These are phyloP conservation scores for Colletotrichum gigasporum DNA, from an alignment of 2,329 filamentous ascomycete genomes.

Conservation along the genomic window DNA sequence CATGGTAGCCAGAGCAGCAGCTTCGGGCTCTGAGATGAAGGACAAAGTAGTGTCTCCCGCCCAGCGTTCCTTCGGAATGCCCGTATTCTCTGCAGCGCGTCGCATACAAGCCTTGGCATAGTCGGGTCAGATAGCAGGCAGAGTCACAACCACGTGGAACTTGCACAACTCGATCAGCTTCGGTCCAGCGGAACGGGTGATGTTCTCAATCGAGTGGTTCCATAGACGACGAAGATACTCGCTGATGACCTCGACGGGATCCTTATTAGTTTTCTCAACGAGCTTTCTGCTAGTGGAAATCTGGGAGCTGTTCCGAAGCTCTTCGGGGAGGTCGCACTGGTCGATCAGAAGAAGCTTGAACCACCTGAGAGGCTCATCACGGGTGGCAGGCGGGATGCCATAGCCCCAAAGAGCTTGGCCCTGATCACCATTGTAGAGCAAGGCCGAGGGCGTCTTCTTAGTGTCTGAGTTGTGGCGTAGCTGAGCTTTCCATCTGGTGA, in stretches of 20 bases:
- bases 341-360: slow-evolving; percentile 53
- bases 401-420: slow-evolving; percentile 42
- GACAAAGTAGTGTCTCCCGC: slow-evolving; percentile 42
- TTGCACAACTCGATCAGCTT: slow-evolving; percentile 34
- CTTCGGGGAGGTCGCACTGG: slow-evolving; percentile 36
- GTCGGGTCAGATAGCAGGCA: slow-evolving; percentile 57
- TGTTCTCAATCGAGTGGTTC: slow-evolving; percentile 38
- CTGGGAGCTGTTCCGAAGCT: slow-evolving; percentile 36
- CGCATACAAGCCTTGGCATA: slow-evolving; percentile 49
- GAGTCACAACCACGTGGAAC: slow-evolving; percentile 50
- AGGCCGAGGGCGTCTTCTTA: slow-evolving; percentile 42
- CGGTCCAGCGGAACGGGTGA: slow-evolving; percentile 37
- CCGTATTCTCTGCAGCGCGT: slow-evolving; percentile 43
- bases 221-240: slow-evolving; percentile 46
- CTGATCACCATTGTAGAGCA: slow-evolving; percentile 28
- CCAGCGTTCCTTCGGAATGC: slow-evolving; percentile 41
- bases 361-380: slow-evolving; percentile 43
- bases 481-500: slow-evolving; percentile 42
- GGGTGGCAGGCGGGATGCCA: slow-evolving; percentile 28
- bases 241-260: slow-evolving; percentile 40
- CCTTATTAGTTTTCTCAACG: slow-evolving; percentile 22
- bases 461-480: slow-evolving; percentile 37
- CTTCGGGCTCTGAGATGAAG: slow-evolving; percentile 55
- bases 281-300: slow-evolving; percentile 26
- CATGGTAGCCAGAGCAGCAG: slow-evolving; percentile 51